These are phyloP conservation scores for Aspergillus tanneri DNA, from an alignment of 2,329 filamentous ascomycete genomes.

Conservation along the genomic window DNA sequence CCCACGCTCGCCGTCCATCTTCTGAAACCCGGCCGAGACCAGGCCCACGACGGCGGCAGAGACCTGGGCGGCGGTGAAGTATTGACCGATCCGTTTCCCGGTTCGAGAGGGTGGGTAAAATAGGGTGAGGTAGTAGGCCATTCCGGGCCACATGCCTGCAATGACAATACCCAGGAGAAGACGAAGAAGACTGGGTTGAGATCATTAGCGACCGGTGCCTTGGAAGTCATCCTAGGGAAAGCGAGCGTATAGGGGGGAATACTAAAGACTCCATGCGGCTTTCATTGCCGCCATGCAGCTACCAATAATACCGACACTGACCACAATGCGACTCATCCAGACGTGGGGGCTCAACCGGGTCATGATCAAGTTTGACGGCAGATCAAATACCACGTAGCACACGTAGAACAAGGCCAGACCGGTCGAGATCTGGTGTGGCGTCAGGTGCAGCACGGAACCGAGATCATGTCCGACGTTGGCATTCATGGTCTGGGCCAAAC, in stretches of 20 bases:
- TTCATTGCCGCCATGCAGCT: slow-evolving; percentile 79
- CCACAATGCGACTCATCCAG: slow-evolving; percentile 90
- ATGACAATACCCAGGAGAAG: slow-evolving; percentile 84
- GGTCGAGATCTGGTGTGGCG: slow-evolving; percentile 74
- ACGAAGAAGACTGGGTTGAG: slow-evolving; percentile 59
- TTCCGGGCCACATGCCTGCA: slow-evolving; percentile 92
- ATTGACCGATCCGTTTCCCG: slow-evolving; percentile 83
- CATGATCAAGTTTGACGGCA: slow-evolving; percentile 87
- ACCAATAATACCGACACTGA: slow-evolving; percentile 81
- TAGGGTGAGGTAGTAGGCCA: slow-evolving; percentile 87
- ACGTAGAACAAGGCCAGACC: slow-evolving; percentile 89
- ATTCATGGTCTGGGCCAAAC: slow-evolving; percentile 95
- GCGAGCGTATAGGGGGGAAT: slow-evolving; percentile 34
- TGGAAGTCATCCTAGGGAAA: background rate
- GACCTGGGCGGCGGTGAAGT: slow-evolving; percentile 85
- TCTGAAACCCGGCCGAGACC: slow-evolving; percentile 85
- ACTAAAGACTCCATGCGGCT: slow-evolving; percentile 81
- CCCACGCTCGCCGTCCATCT: slow-evolving; percentile 77
- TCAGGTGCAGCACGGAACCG: slow-evolving; percentile 66
- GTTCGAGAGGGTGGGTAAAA: slow-evolving; percentile 88
- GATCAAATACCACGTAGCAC: slow-evolving; percentile 84
- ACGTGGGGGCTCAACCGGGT: slow-evolving; percentile 77
- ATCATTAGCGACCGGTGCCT: slow-evolving; percentile 1
- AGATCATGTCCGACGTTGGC: slow-evolving; percentile 68
- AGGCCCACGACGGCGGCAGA: slow-evolving; percentile 86